Base-by-base conservation (phyloP, 306 rosid genomes). In the Rosa chinensis region DNA sequence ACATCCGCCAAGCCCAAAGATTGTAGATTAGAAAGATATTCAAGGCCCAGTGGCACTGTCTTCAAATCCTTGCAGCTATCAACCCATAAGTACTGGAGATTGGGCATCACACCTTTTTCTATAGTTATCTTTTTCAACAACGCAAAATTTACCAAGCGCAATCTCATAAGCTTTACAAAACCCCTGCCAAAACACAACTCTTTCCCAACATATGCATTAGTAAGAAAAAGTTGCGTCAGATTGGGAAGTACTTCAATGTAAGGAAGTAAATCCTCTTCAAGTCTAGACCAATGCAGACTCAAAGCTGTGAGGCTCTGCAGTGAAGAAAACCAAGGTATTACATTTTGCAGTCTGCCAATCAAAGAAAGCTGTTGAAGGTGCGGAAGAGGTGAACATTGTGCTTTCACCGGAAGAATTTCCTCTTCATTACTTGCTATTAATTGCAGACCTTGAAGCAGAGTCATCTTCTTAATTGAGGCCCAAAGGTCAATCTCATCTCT, bases 111-210 rank as follows among this genome's bases (percentile, higher is more conserved):
- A 20, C 78, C 72, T 0, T 23, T 49, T 17, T n/a, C 43, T 10
- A 72, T 79, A 8, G 8, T 5, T 63, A 72, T 49, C 23, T 4
- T 0, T 0, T 49, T 6, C 73, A 79, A 17, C 14, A 23, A 6
- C 0, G 66, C 20, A 35, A 52, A 50, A 13, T 39, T 21, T 0
- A 0, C 0, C 4, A 77, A n/a, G 0, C 0, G 0, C 74, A 77
- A 77, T 0, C 10, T 1, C 35, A 5, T 14, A 1, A 77, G 80
- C 66, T 48, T 64, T 6, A 12, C 18, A 37, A 64, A 64, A 35
- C 66, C 64, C 7, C 2, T 40, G 5, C 12, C 0, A 11, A 77
- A 48, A n/a, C 12, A 35, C 48, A 64, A 2, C 13, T 47, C n/a
- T 12, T 47, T 3, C 53, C 73, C 50, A 42, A 44, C 59, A 45